These are phyloP conservation scores for Colletotrichum brevisporum DNA, from an alignment of 2,329 filamentous ascomycete genomes.

Conservation along the genomic window DNA sequence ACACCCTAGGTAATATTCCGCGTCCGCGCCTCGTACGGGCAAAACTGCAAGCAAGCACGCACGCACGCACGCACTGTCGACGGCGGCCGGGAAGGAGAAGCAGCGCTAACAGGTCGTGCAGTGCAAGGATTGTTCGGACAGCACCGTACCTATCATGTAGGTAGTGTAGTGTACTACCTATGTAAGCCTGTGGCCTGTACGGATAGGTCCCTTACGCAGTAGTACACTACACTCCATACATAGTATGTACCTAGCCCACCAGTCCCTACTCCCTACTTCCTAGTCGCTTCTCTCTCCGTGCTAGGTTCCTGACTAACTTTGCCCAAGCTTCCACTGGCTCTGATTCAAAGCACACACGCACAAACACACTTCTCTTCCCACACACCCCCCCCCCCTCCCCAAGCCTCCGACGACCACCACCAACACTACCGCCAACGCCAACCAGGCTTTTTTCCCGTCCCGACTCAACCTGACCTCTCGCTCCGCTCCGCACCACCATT, in stretches of 20 bases:
- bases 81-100: constrained; percentile 14
- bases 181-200: neutral
- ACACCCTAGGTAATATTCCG: too few relatives aligned
- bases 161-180: neutral
- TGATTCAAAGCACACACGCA: constrained; percentile 36
- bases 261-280: neutral
- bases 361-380: constrained; percentile 30
- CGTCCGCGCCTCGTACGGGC: too few relatives aligned
- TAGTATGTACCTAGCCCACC: neutral
- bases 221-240: neutral
- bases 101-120: constrained; percentile 18
- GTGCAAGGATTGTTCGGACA: constrained; percentile 17
- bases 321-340: constrained; percentile 36
- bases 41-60: too few relatives aligned
- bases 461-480: constrained; percentile 21
- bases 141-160: neutral
- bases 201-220: too few relatives aligned
- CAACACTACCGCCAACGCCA: constrained; percentile 14
- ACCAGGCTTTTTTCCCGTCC: constrained; percentile 26
- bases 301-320: constrained; percentile 41
- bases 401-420: constrained; percentile 33
- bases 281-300: constrained; percentile 29
- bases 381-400: constrained; percentile 4
- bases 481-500: constrained; percentile 14
- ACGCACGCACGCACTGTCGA: neutral